phyloP scores from a whole-genome alignment of 148 eudicot genomes.

The Chenopodium suecicum region DNA sequence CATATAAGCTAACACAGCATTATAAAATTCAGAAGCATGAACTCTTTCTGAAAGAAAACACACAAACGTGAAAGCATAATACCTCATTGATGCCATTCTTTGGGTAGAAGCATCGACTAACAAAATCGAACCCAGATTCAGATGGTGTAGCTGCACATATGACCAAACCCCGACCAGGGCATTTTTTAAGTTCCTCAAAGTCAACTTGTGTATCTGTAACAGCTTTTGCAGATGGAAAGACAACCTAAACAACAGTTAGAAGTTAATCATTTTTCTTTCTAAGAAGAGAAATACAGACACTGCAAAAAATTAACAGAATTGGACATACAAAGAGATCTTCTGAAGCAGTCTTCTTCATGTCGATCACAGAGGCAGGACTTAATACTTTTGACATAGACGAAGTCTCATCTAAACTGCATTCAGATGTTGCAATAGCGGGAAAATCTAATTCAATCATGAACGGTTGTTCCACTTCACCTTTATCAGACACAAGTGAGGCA shows the following conservation, averaged over 20 bases:
- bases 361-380: conserved; percentile 38
- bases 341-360: conserved; percentile 46
- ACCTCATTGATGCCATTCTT: conserved; percentile 68
- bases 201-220: conserved; percentile 54
- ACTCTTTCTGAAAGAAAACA: neutral
- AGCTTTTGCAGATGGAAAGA: conserved; percentile 58
- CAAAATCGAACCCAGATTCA: conserved; percentile 68
- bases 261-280: neutral
- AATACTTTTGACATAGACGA: conserved; percentile 48
- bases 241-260: conserved; percentile 40
- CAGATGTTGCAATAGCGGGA: conserved; percentile 44
- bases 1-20: neutral
- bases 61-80: neutral
- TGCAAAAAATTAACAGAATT: neutral
- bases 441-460: conserved; percentile 67
- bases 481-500: conserved; percentile 13
- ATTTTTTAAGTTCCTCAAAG: conserved; percentile 40
- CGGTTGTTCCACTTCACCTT: conserved; percentile 25
- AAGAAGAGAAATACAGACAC: neutral
- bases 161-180: conserved; percentile 63
- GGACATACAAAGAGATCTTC: conserved; percentile 58
- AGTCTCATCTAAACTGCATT: conserved; percentile 36
- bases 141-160: conserved; percentile 54
- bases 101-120: conserved; percentile 72
- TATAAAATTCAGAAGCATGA: neutral